Conservation (phyloP, 805 yeast species). For the Cyberlindnera japonica region DNA sequence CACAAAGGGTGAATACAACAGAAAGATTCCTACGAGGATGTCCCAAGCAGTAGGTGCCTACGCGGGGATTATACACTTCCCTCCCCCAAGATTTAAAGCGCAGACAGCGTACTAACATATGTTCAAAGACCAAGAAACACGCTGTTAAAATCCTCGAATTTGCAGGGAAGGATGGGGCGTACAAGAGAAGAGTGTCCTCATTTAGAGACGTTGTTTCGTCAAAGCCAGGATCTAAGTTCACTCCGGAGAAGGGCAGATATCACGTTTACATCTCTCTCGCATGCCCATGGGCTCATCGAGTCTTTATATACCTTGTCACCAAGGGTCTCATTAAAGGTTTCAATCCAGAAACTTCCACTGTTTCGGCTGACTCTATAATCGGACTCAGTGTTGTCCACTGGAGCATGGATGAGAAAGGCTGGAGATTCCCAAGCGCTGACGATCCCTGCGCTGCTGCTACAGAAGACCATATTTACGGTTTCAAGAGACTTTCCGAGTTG, state of each 20-base stretch:
- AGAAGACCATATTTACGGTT: constrained; percentile 58
- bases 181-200: constrained; percentile 47
- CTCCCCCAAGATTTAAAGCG: too few species aligned
- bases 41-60: too few species aligned
- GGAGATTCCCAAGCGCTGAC: constrained; percentile 66
- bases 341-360: constrained; percentile 28
- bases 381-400: constrained; percentile 83
- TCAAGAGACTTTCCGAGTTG: constrained; percentile 59
- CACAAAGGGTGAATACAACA: too few species aligned
- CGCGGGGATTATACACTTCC: too few species aligned
- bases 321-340: constrained; percentile 62
- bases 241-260: constrained; percentile 77
- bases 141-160: constrained; percentile 42
- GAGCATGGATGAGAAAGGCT: constrained; percentile 83
- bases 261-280: constrained; percentile 85
- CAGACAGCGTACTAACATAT: not conserved
- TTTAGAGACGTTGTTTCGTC: constrained; percentile 65
- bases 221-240: constrained; percentile 54
- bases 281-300: constrained; percentile 95
- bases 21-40: too few species aligned
- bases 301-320: constrained; percentile 65
- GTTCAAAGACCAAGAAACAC: constrained; percentile 4
- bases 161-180: constrained; percentile 52
- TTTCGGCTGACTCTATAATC: constrained; percentile 42
- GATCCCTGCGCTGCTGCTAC: constrained; percentile 42